Evolutionary conservation across 23 red algal species (phyloP).

Genomic region (Chondrus crispus): DNA sequence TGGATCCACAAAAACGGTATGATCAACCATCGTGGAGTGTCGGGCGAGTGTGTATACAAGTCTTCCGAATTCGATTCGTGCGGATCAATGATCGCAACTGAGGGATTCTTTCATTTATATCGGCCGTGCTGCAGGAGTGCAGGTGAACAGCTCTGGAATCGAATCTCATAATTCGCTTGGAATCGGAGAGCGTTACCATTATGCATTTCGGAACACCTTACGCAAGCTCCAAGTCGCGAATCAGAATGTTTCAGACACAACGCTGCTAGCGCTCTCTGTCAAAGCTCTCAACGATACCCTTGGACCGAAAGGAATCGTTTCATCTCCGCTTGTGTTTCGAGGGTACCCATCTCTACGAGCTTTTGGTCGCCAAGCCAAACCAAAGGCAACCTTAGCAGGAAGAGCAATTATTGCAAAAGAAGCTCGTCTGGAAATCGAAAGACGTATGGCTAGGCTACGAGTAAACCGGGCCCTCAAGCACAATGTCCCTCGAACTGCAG

Average conservation of each 20-base stretch:
- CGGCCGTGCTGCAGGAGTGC: neutral
- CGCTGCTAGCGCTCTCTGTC: neutral
- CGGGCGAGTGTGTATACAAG: slow-evolving; percentile 4
- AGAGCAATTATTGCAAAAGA: neutral
- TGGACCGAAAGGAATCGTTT: neutral
- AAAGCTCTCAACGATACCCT: slow-evolving; percentile 1
- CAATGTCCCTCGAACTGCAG: neutral
- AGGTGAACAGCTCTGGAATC: slow-evolving; percentile 4
- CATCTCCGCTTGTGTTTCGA: neutral
- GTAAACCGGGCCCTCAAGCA: neutral
- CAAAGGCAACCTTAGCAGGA: neutral
- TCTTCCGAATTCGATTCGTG: neutral
- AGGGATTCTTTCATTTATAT: neutral
- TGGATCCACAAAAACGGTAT: neutral
- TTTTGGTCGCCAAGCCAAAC: neutral
- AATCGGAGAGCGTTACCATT: slow-evolving; percentile 6
- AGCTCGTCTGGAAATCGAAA: neutral
- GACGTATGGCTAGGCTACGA: neutral
- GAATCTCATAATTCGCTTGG: neutral
- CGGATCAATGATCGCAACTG: neutral
- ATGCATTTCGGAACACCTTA: neutral
- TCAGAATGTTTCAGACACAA: neutral
- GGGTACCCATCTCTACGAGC: neutral
- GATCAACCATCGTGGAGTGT: neutral
- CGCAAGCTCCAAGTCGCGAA: neutral